Evolutionary conservation across 331 rosid genomes (phyloP).

Genomic region (Acacia pycnantha): DNA sequence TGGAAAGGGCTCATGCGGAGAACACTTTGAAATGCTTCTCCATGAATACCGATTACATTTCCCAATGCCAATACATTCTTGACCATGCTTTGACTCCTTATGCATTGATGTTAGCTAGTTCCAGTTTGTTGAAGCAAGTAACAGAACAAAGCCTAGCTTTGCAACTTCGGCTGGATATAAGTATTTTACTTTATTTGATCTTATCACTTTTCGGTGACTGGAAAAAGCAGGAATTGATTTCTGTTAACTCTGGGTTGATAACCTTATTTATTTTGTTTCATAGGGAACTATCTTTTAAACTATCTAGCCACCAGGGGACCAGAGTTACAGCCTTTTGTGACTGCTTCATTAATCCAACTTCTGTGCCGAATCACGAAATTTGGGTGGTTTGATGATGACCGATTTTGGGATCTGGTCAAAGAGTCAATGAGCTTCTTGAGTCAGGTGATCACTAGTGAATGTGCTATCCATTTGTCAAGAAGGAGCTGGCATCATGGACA

Average conservation of each 20-base stretch:
- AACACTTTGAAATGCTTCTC: conserved; percentile 95
- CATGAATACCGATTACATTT: conserved; percentile 88
- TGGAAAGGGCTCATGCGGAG: conserved; percentile 96
- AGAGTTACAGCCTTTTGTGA: conserved; percentile 87
- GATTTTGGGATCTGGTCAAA: conserved; percentile 83
- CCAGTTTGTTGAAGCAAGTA: conserved; percentile 99
- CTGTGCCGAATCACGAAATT: conserved; percentile 88
- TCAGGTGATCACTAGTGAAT: conserved; percentile 53
- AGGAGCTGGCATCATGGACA: background rate
- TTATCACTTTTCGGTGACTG: conserved; percentile 10
- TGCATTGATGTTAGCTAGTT: conserved; percentile 96
- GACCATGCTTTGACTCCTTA: conserved; percentile 96
- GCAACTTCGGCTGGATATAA: conserved; percentile 91
- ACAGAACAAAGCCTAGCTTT: conserved; percentile 92
- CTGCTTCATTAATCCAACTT: conserved; percentile 85
- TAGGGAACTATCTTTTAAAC: conserved; percentile 87
- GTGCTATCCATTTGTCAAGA: background rate
- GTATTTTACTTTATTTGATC: conserved; percentile 31
- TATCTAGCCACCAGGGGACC: conserved; percentile 96
- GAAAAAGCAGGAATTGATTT: conserved; percentile 3
- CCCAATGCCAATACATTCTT: conserved; percentile 98
- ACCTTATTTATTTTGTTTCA: background rate
- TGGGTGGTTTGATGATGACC: conserved; percentile 98
- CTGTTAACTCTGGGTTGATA: background rate
- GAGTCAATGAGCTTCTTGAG: conserved; percentile 87